Base-by-base conservation (phyloP, 2,329 filamentous ascomycete species). In the Myriosclerotinia scirpicola region DNA sequence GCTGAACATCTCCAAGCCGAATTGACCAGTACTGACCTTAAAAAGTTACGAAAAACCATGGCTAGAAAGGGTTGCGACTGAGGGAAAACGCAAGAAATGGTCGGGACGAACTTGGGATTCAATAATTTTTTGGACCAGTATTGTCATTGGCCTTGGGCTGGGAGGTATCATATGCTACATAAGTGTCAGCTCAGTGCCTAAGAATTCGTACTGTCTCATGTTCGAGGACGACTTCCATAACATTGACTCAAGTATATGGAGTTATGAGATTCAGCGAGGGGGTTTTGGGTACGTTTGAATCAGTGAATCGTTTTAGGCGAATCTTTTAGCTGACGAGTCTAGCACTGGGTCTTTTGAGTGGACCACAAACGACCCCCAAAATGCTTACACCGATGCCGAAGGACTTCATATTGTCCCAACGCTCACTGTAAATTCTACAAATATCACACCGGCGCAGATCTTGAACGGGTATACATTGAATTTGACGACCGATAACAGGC, bases 371-470 rank as follows among this genome's bases (percentile, higher is more conserved):
- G 81, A 83, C 69, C 68, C 75, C 0, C 74, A 73, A 63, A 85
- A 85, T 73, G 76, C 80, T 17, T 85, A 81, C 72, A 76, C 80
- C 46, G 81, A 84, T 70, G 74, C 70, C 0, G 75, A 80, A 36
- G 82, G 82, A n/a, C 77, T 85, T 52, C 82, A 84, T 73, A 84
- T 85, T 61, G 80, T 83, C n/a, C 83, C 83, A 9, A 85, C 83
- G 0, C 74, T 85, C 22, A 84, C 82, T 17, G 78, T 77, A 38
- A 75, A 79, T 61, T 77, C 75, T 0, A 80, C 79, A 0, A 63
- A 70, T 59, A 80, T 82, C 64, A 80, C 78, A 3, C 71, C 72
- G 17, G 76, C 77, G 50, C 74, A 81, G 42, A 73, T 82, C 14
- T 74, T 74, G 54, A 73, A 79, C 65, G 77, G 78, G 58, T 79